phyloP scores from a whole-genome alignment of 208 protist species.

The Angomonas ambiguus region DNA sequence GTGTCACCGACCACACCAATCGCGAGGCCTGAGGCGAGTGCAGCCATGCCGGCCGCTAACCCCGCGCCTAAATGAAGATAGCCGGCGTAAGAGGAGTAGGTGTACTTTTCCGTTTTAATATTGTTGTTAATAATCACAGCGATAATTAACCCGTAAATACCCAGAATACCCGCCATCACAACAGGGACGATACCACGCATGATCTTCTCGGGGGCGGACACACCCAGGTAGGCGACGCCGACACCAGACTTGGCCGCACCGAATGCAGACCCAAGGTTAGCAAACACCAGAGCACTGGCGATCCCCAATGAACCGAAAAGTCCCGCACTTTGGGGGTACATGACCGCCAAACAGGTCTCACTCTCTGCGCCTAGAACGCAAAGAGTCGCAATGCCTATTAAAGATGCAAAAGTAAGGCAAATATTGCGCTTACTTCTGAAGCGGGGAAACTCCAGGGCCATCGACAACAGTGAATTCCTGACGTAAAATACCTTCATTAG shows the following conservation, averaged over 20 bases:
- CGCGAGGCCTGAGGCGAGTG: constrained; percentile 96
- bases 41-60: constrained; percentile 92
- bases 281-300: constrained; percentile 74
- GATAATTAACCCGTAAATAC: constrained; percentile 99
- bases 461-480: not conserved
- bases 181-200: constrained; percentile 94
- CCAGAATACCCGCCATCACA: constrained; percentile 96
- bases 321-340: constrained; percentile 79
- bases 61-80: constrained; percentile 97
- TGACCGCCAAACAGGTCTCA: constrained; percentile 46
- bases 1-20: constrained; percentile 99
- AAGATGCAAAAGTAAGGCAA: not conserved
- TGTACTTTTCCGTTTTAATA: constrained; percentile 74
- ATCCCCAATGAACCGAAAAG: constrained; percentile 80
- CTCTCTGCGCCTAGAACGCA: constrained; percentile 10
- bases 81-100: constrained; percentile 73
- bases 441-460: constrained; percentile 7
- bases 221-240: constrained; percentile 96
- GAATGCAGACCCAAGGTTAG: constrained; percentile 98
- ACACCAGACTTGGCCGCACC: constrained; percentile 98
- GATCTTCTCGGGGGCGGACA: constrained; percentile 94
- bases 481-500: constrained; percentile 6
- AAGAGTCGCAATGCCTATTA: constrained; percentile 10
- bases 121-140: constrained; percentile 97
- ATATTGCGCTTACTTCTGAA: not conserved